Percentiles rank a stretch among this genome's conserved stretches.
These are phyloP conservation scores for Cruciata laevipes DNA, from an alignment of 257 asterid genomes.

Conservation along the genomic window DNA sequence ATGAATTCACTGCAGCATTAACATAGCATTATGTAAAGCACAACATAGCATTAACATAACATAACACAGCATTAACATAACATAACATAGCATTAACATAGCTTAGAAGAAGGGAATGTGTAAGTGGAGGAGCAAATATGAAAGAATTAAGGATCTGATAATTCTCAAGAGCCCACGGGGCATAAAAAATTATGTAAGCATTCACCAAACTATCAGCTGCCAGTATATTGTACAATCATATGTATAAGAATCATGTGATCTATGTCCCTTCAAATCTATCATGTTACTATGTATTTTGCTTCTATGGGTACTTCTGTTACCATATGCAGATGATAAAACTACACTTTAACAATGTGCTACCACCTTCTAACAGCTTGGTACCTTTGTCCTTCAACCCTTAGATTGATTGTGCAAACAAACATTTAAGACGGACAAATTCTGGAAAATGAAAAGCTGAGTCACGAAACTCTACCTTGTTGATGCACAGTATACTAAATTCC, in stretches of 20 bases:
- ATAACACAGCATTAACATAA: not conserved
- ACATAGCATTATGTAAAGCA: too few relatives aligned
- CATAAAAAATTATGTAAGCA: not conserved
- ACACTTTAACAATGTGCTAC: not conserved
- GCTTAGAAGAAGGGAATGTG: not conserved
- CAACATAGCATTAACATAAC: too few relatives aligned
- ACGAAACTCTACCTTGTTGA: slow-evolving; percentile 65
- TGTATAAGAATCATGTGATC: not conserved
- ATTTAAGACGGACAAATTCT: not conserved
- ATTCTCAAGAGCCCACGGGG: not conserved
- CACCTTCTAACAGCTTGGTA: not conserved
- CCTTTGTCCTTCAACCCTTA: not conserved
- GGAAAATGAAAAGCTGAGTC: not conserved
- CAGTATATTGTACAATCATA: not conserved
- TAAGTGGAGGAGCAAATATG: not conserved
- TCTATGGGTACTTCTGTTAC: not conserved
- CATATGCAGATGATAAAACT: slow-evolving; percentile 3
- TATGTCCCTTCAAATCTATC: not conserved
- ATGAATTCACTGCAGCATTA: not conserved
- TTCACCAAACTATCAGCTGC: not conserved
- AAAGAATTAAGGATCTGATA: not conserved
- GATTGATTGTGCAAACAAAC: not conserved
- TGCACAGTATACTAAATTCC: slow-evolving; percentile 93
- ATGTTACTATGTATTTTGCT: not conserved
- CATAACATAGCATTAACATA: not conserved